Base-by-base conservation (phyloP, 106 monocot genomes). In the Dioscorea dumetorum region DNA sequence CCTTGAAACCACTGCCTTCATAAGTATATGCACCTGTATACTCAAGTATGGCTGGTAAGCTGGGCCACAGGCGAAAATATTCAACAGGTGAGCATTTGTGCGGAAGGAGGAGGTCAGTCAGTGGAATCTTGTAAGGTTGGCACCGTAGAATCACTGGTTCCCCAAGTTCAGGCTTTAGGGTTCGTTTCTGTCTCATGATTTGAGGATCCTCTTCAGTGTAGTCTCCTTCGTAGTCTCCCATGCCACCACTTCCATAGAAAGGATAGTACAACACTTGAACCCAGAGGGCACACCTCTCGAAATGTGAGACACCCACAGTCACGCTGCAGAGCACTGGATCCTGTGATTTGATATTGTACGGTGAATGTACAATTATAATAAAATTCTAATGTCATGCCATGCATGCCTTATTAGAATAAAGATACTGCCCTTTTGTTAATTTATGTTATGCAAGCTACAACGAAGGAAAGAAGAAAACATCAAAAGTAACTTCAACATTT, bases 231-330 rank as follows among this genome's bases (percentile, higher is more conserved):
- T 85, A 88, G 53, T 85, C 79, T 54, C 50, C 48, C 32, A 69
- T 22, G 10, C 68, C 73, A 33, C 70, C 66, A 63, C 72, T 91
- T 69, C 97, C 97, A 77, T 82, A 84, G 69, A 91, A 97, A 24
- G 97, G 97, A 56, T 97, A 97, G 63, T 97, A 97, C 63, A 97
- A 67, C 0, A 97, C 97, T 87, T 97, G 89, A 72, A 97, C 89
- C 97, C 97, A 97, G 49, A 97, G 72, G n/a, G 87, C 83, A 63
- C 97, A 97, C 77, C 97, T 91, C 82, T 97, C 97, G 63, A 92
- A 97, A 76, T 97, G 97, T 70, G 97, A 92, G 12, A 92, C 89
- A 49, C 97, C 95, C 33, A 97, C 84, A 3, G 97, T 97, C 33
- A 97, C 92, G 73, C 97, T 97, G 78, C 89, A 85, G 50, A 84